phyloP scores from a whole-genome alignment of 305 asterid species.

The Ajuga reptans region DNA sequence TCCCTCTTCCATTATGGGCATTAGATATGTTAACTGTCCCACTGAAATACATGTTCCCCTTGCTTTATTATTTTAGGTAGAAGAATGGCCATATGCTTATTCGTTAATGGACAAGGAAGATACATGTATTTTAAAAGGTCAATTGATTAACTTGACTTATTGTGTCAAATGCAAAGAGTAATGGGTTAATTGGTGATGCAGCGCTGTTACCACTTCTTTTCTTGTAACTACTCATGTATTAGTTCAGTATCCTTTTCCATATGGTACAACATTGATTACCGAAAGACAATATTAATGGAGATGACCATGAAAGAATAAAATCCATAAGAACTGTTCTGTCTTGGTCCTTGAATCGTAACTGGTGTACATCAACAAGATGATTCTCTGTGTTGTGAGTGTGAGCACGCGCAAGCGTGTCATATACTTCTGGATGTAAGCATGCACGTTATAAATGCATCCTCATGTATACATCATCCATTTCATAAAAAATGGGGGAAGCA shows the following conservation, averaged over 20 bases:
- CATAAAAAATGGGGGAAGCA: background rate
- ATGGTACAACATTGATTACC: background rate
- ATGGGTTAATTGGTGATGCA: background rate
- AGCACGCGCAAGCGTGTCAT: too few species aligned
- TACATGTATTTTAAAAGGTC: too few species aligned
- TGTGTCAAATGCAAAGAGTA: too few species aligned
- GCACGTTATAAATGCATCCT: background rate
- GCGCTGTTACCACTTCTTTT: background rate
- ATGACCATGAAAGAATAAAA: background rate
- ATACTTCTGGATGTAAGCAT: background rate
- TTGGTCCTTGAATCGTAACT: background rate
- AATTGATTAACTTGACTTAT: too few species aligned
- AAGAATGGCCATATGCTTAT: too few species aligned
- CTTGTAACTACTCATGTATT: background rate
- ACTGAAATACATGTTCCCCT: background rate
- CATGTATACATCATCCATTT: background rate
- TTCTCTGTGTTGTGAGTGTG: too few species aligned
- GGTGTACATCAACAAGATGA: background rate
- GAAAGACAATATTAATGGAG: background rate
- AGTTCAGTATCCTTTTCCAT: background rate
- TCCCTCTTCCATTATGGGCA: background rate
- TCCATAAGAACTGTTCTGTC: background rate
- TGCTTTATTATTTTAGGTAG: background rate
- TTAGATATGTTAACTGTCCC: background rate
- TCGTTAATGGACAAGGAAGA: too few species aligned